These are phyloP conservation scores for Suhomyces vadensis DNA, from an alignment of 805 yeast species.

Conservation along the genomic window DNA sequence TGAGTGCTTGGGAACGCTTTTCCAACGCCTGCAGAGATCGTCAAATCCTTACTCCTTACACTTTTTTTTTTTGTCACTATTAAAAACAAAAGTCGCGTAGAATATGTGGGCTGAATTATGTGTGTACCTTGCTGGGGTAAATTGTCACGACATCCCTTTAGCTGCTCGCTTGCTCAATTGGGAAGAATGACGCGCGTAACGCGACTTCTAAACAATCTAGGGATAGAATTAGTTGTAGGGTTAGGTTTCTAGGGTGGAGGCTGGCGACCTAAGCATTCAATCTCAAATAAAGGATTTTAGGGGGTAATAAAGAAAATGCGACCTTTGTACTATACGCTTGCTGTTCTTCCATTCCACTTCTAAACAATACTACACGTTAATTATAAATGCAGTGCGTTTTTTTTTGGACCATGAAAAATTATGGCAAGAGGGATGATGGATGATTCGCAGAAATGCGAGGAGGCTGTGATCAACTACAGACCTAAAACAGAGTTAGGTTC, in stretches of 20 bases:
- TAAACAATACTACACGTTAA: neutral
- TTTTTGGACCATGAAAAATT: no score
- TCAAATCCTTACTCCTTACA: conserved; percentile 1
- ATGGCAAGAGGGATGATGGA: no score
- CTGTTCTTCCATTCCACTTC: no score
- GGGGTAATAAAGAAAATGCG: no score
- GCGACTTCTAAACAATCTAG: conserved; percentile 1
- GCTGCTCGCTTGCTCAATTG: conserved; percentile 4
- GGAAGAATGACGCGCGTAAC: conserved; percentile 8
- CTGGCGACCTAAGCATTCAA: conserved; percentile 1
- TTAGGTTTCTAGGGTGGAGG: conserved; percentile 5
- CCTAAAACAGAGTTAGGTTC: no score
- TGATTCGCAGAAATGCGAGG: no score
- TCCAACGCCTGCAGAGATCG: conserved; percentile 6
- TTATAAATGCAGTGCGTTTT: neutral
- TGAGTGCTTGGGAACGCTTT: neutral
- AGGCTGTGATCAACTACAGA: no score
- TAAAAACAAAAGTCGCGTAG: neutral
- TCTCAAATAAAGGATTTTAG: neutral
- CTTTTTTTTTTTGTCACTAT: neutral
- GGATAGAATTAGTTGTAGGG: conserved; percentile 1
- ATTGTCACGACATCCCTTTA: conserved; percentile 4
- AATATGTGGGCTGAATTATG: neutral
- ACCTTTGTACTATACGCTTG: neutral
- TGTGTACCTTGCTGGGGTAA: neutral